Conservation (phyloP, 1,284 basidiomycete species). For the Fomitopsis schrenkii region DNA sequence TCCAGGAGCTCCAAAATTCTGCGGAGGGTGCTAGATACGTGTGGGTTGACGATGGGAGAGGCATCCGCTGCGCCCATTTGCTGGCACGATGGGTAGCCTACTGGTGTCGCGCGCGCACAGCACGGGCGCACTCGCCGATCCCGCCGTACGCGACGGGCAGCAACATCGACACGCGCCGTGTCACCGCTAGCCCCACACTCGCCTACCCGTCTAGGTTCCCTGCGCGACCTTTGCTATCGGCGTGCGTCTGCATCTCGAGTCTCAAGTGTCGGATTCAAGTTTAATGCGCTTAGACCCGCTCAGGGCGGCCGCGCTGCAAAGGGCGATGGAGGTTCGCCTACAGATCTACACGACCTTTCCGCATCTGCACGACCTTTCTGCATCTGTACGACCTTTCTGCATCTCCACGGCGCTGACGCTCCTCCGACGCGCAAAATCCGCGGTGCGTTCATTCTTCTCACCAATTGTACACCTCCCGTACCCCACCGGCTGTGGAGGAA, state of each 20-base stretch:
- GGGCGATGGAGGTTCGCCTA: slow-evolving; percentile 53
- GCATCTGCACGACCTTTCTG: slow-evolving; percentile 33
- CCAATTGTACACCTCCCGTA: slow-evolving; percentile 39
- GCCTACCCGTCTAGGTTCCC: slow-evolving; percentile 54
- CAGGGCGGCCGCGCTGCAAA: slow-evolving; percentile 65
- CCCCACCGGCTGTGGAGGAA: slow-evolving; percentile 29
- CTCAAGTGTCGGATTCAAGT: neutral
- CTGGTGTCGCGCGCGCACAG: slow-evolving; percentile 51
- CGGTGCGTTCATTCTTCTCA: slow-evolving; percentile 14
- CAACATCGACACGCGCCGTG: slow-evolving; percentile 56
- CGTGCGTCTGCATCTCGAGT: slow-evolving; percentile 31
- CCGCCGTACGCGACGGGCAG: slow-evolving; percentile 60
- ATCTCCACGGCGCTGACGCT: no score
- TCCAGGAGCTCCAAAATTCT: slow-evolving; percentile 40
- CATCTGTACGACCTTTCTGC: slow-evolving; percentile 36
- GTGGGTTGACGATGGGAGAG: slow-evolving; percentile 44
- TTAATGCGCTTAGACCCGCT: neutral
- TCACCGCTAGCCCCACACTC: slow-evolving; percentile 47
- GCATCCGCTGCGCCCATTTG: slow-evolving; percentile 52
- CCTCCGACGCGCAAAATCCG: no score
- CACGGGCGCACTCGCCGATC: slow-evolving; percentile 51
- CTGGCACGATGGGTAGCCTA: slow-evolving; percentile 65
- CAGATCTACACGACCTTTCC: neutral
- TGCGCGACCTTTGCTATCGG: slow-evolving; percentile 60
- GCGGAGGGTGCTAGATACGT: slow-evolving; percentile 31